These are phyloP conservation scores for Pseudocercospora fijiensis DNA, from an alignment of 2,329 filamentous ascomycete genomes.

Conservation along the genomic window DNA sequence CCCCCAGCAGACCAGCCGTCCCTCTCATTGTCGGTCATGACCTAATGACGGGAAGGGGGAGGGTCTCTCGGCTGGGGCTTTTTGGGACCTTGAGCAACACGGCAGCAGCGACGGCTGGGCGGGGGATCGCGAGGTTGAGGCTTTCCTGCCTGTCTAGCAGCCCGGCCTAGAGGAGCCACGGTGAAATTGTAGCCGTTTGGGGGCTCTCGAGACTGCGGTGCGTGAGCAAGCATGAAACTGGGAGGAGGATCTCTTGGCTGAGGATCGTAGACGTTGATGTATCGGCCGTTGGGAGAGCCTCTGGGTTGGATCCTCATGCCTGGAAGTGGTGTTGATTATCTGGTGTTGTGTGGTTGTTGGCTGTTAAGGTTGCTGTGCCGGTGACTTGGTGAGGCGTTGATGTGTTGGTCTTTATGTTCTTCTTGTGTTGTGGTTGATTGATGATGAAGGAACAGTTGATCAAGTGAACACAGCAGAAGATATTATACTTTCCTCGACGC, in stretches of 20 bases:
- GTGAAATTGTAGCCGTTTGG: neutral
- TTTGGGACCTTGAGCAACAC: neutral
- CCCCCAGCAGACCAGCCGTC: neutral
- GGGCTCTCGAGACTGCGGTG: neutral
- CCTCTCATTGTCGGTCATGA: neutral
- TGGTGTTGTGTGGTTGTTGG: neutral
- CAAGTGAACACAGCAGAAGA: neutral
- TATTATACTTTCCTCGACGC: slow-evolving; percentile 1
- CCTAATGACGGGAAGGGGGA: neutral
- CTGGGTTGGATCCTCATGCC: neutral
- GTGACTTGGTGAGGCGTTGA: neutral
- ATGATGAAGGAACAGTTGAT: neutral
- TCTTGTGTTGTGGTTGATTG: slow-evolving; percentile 5
- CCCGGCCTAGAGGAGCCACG: neutral
- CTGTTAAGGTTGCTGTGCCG: neutral
- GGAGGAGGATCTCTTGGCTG: neutral
- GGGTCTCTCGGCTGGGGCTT: neutral
- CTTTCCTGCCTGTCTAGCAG: neutral
- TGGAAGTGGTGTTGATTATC: neutral
- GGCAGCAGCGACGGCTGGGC: neutral
- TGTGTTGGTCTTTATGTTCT: neutral
- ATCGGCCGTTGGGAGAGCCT: neutral
- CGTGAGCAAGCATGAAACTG: neutral
- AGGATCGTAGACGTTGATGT: neutral
- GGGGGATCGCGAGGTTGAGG: neutral